Evolutionary conservation across 2,329 filamentous ascomycete genomes (phyloP).

Genomic region (Colletotrichum sublineola): DNA sequence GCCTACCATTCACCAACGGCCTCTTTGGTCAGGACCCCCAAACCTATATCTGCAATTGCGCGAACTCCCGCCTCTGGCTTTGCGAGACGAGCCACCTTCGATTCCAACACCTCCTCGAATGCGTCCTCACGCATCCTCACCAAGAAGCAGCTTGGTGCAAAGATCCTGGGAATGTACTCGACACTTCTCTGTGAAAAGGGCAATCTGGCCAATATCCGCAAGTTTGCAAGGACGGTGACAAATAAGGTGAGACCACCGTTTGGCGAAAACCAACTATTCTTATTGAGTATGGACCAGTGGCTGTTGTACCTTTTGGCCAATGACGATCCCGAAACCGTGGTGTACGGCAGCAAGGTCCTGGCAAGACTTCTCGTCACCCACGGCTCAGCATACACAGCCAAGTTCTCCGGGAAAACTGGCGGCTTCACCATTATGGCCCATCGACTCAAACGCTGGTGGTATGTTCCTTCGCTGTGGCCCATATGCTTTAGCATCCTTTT

Average conservation of each 20-base stretch:
- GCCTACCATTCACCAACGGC: conserved; percentile 76
- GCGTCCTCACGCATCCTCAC: conserved; percentile 61
- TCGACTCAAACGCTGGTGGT: conserved; percentile 89
- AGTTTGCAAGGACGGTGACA: conserved; percentile 93
- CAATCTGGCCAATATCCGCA: conserved; percentile 78
- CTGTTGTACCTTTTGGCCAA: conserved; percentile 91
- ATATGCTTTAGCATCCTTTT: conserved; percentile 92
- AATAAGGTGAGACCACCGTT: conserved; percentile 77
- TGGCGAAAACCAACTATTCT: conserved; percentile 41
- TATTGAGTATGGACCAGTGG: conserved; percentile 71
- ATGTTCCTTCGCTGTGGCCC: conserved; percentile 85
- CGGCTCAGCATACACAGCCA: conserved; percentile 83
- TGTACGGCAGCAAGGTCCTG: conserved; percentile 85
- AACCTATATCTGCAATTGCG: conserved; percentile 55
- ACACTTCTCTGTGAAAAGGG: conserved; percentile 81
- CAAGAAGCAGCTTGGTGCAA: conserved; percentile 79
- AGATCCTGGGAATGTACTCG: conserved; percentile 82
- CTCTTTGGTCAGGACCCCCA: conserved; percentile 66
- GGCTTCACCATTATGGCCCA: conserved; percentile 90
- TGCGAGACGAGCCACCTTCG: conserved; percentile 54
- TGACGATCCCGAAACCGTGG: conserved; percentile 84
- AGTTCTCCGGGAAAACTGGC: conserved; percentile 86
- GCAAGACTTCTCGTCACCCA: conserved; percentile 87
- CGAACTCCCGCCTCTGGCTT: conserved; percentile 58
- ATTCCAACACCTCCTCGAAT: conserved; percentile 47